These are phyloP conservation scores for Nakazawaea ernobii DNA, from an alignment of 805 yeast genomes.

Conservation along the genomic window DNA sequence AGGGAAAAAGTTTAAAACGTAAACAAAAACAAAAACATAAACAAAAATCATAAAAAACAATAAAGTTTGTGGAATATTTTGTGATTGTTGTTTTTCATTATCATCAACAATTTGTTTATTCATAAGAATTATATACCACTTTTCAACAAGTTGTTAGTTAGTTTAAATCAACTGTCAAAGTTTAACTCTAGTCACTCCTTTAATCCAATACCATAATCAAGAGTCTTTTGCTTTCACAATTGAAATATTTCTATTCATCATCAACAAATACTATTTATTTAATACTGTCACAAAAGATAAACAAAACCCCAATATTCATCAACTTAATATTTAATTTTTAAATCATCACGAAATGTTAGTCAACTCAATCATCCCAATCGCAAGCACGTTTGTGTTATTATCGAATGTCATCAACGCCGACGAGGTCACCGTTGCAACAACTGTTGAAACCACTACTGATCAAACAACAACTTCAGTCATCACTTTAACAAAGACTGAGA, in stretches of 20 bases:
- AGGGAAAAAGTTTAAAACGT: too few relatives aligned
- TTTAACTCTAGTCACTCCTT: conserved; percentile 11
- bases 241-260: too few relatives aligned
- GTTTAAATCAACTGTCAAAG: neutral
- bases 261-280: too few relatives aligned
- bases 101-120: neutral
- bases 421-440: conserved; percentile 9
- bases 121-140: neutral
- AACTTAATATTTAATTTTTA: neutral
- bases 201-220: neutral
- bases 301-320: neutral
- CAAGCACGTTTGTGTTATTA: conserved; percentile 15
- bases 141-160: neutral
- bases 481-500: conserved; percentile 41
- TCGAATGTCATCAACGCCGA: conserved; percentile 23
- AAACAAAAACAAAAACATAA: too few relatives aligned
- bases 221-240: neutral
- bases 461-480: conserved; percentile 34
- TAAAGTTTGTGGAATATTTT: too few relatives aligned
- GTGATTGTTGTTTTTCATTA: too few relatives aligned
- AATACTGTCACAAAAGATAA: neutral
- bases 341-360: conserved; percentile 18
- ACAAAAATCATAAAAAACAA: too few relatives aligned
- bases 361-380: conserved; percentile 18
- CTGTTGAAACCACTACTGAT: conserved; percentile 10